phyloP scores from a whole-genome alignment of 768 basidiomycete species.

The Mycena latifolia region DNA sequence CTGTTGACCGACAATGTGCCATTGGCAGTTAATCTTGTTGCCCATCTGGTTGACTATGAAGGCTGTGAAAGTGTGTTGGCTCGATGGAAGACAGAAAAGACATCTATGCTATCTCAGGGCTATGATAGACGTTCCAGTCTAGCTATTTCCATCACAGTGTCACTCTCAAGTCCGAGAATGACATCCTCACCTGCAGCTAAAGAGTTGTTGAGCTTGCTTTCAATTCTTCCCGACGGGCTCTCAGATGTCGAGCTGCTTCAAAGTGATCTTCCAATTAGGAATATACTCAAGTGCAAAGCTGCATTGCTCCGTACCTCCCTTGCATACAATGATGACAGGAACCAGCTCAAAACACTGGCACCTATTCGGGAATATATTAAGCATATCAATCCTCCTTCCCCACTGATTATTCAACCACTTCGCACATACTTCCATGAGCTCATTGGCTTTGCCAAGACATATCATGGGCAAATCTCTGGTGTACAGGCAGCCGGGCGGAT shows the following conservation, averaged over 20 bases:
- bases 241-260: not conserved
- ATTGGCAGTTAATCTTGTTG: not conserved
- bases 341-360: not conserved
- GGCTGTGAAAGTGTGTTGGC: not conserved
- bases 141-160: not conserved
- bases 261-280: not conserved
- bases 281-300: not conserved
- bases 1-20: not conserved
- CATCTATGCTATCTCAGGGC: not conserved
- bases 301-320: not conserved
- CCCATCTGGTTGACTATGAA: not conserved
- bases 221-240: not conserved
- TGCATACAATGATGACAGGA: not conserved
- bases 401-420: not conserved
- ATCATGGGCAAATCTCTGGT: not conserved
- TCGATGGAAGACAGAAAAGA: no score
- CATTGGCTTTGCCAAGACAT: no score
- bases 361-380: not conserved
- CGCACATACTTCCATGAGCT: not conserved
- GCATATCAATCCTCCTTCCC: not conserved
- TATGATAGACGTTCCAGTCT: not conserved
- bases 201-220: not conserved
- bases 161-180: not conserved
- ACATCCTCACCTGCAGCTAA: not conserved
- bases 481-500: not conserved